Percentiles rank a stretch among this genome's conserved stretches.
phyloP scores from a whole-genome alignment of 1,284 basidiomycete species.

The Tilletia caries region DNA sequence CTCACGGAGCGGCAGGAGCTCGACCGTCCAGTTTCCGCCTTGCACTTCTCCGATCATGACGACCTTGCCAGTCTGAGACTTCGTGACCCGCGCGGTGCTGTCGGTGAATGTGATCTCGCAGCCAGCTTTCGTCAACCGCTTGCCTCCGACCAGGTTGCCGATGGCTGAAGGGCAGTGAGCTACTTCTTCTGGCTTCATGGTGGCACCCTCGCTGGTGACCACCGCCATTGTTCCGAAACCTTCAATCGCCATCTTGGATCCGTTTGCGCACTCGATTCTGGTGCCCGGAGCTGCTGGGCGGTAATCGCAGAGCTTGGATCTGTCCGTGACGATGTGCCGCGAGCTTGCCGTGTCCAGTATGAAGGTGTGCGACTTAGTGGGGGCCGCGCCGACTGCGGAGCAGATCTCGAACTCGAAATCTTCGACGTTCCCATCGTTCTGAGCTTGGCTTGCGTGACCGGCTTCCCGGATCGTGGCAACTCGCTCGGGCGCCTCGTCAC shows the following conservation, averaged over 20 bases:
- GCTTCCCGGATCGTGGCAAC: not conserved
- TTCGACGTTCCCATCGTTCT: not conserved
- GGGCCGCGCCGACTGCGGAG: not conserved
- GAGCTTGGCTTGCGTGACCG: not conserved
- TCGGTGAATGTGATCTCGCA: not conserved
- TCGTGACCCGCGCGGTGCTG: not conserved
- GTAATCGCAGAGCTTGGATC: not conserved
- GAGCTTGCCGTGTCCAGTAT: not conserved
- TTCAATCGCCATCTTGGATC: not conserved
- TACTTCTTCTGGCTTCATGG: not conserved
- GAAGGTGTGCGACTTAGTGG: not conserved
- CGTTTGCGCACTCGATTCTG: not conserved
- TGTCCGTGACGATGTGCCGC: not conserved
- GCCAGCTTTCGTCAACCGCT: not conserved
- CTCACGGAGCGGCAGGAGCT: not conserved
- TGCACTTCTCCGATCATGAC: not conserved
- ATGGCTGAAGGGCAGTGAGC: not conserved
- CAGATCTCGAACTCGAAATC: not conserved
- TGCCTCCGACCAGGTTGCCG: not conserved
- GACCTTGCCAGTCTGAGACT: not conserved
- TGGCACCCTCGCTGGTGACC: not conserved
- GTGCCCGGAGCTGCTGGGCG: not conserved
- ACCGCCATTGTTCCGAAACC: not conserved
- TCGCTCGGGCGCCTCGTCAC: not conserved
- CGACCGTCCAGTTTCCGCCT: not conserved